These are phyloP conservation scores for Ensete ventricosum DNA, from an alignment of 176 grass and related monocot species.

Conservation along the genomic window DNA sequence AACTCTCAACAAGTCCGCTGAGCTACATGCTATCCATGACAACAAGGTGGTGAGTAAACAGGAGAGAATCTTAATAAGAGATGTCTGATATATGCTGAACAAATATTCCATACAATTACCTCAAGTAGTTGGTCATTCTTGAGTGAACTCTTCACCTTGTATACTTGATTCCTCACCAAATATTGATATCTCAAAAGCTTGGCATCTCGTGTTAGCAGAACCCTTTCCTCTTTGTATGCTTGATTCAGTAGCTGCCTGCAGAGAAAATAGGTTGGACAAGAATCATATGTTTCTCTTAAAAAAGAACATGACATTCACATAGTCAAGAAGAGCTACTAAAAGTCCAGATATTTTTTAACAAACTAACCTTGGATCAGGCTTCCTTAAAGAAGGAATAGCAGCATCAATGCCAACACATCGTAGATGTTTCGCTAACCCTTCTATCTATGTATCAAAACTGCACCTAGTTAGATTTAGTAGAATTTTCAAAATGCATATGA, in stretches of 20 bases:
- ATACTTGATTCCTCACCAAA: conserved; percentile 75
- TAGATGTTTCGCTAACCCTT: conserved; percentile 90
- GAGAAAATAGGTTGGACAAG: conserved; percentile 10
- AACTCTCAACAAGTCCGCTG: not conserved
- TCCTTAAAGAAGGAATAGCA: conserved; percentile 59
- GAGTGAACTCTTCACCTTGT: conserved; percentile 78
- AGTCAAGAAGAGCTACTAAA: not conserved
- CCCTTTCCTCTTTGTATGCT: conserved; percentile 80
- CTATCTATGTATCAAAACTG: conserved; percentile 45
- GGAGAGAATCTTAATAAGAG: not conserved
- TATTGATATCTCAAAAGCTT: conserved; percentile 92
- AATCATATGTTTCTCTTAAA: not conserved
- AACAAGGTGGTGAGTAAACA: not conserved
- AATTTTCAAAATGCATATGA: not conserved
- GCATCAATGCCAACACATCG: conserved; percentile 96
- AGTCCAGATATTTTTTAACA: conserved; percentile 5
- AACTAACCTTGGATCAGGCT: conserved; percentile 77
- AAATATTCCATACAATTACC: conserved; percentile 41
- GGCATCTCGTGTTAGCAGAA: conserved; percentile 71
- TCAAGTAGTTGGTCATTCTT: conserved; percentile 91
- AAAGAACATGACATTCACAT: not conserved
- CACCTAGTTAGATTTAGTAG: conserved; percentile 13
- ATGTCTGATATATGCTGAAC: not conserved
- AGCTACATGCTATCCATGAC: not conserved
- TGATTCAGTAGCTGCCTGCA: conserved; percentile 77